Base-by-base conservation (phyloP, 495 filamentous ascomycete species). In the Chaetomidium leptoderma region DNA sequence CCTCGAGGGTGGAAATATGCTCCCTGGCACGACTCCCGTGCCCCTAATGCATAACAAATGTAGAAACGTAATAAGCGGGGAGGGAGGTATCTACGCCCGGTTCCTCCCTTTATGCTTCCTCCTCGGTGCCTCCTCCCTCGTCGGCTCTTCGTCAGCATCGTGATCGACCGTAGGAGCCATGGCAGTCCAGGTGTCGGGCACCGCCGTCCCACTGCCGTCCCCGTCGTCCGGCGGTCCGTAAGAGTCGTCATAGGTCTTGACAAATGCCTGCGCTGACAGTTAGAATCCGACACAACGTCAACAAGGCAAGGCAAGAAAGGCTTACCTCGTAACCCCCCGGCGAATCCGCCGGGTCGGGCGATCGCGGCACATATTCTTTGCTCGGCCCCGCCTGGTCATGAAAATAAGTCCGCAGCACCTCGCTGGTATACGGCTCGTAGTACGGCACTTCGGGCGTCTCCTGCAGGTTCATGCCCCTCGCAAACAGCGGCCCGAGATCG, bases 381-480 rank as follows among this genome's bases (percentile, higher is more conserved):
- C 59, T 57, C 33, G 47, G 45, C 46, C 56, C 56, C 11, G 30
- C 53, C 36, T 60, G 42, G 9, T 21, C 37, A 7, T 24, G 42
- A 44, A 39, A 51, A 11, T 53, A 48, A 8, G 37, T 21, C 33
- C 49, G 35, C 16, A 33, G 32, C 8, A 55, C 14, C 2, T 44
- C 51, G 11, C 46, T 45, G 10, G 53, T 40, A 27, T 69, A 69
- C 0, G 66, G 64, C 48, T 69, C 66, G 27, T 66, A 69, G 32
- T 65, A 69, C 13, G 66, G 51, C 17, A 60, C 42, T 13, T 64
- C 64, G 13, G 64, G 62, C 7, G 40, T 44, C 3, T 59, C 53
- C 27, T 32, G 5, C 27, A 66, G 24, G 23, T 36, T 55, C 65
- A 67, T 57, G 14, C 2, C 36, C 16, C 36, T n/a, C 0, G 24